Evolutionary conservation across 306 rosid species (phyloP), one percentile per base, ranked within the genome.

Genomic region (Astragalus membranaceus): DNA sequence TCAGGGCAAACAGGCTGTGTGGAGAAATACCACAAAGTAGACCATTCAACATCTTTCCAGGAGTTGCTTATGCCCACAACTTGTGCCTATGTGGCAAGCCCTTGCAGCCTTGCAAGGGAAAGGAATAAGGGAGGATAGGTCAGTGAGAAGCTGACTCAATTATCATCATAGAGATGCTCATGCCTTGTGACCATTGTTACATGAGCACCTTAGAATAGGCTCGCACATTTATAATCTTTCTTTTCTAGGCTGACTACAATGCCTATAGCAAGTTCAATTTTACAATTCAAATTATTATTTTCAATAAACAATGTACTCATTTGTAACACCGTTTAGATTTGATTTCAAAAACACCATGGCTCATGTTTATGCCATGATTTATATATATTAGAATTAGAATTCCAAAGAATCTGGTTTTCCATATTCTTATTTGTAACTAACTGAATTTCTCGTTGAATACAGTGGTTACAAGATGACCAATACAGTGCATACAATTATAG

Each of bases 11-110:
- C 84, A 87, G 85, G 72, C 76, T 94, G 33, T 94, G 99, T 58
- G 99, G 99, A 20, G 90, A 84, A 84, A 94, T 94, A 70, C 97
- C 99, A 37, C 97, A 94, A 79, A 85, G 81, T 15, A 85, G 90
- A 75, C 99, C 99, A 37, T 75, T 87, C 56, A 91, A 91, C 71
- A 67, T 89, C 71, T 94, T 94, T 70, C 97, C 89, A 7, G 52
- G 87, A 60, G 88, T 73, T 67, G 95, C 99, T 71, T 94, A 94
- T 58, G 88, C 94, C 15, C 96, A 94, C 80, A 94, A 94, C 73
- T 70, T 80, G 60, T 94, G 99, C 78, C 79, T 94, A 29, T 94
- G 99, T 55, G 99, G 97, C 60, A 88, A 85, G 57, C 99, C 97
- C 8, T 74, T 94, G 85, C 85, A 80, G 15, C 92, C 95, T n/a